A percentile compares a stretch with the other conserved stretches of the same genome.
Conservation (phyloP, 495 filamentous ascomycete genomes). For the Penicillium bovifimosum region DNA sequence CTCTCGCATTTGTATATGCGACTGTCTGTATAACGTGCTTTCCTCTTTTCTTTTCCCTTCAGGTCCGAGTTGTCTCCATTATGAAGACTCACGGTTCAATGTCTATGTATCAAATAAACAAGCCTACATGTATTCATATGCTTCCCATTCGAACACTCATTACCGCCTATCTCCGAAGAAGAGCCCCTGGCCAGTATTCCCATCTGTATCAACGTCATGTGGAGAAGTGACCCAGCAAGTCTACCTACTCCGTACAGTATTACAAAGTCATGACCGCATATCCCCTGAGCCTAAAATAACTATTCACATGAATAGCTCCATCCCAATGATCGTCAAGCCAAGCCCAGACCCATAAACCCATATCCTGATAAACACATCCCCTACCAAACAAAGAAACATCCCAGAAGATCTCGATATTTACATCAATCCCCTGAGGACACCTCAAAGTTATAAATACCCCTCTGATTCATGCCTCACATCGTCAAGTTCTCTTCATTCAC, state of each 20-base stretch:
- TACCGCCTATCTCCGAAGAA: too few species aligned
- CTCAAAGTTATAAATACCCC: not conserved
- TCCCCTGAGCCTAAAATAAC: conserved; percentile 20
- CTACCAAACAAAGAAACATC: not conserved
- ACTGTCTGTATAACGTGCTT: not conserved
- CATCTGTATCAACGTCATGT: too few species aligned
- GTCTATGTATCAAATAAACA: not conserved
- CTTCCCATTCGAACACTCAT: too few species aligned
- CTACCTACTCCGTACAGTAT: too few species aligned
- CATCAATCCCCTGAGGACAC: not conserved
- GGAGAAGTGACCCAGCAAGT: too few species aligned
- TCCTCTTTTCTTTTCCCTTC: not conserved
- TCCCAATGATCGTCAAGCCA: not conserved
- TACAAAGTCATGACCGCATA: not conserved
- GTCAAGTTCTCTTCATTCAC: not conserved
- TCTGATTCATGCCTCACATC: not conserved
- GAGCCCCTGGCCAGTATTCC: too few species aligned
- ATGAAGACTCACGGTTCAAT: not conserved
- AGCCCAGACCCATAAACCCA: not conserved
- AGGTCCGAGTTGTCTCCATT: not conserved
- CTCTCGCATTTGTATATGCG: not conserved
- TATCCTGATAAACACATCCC: not conserved
- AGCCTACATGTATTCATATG: not conserved
- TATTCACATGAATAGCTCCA: not conserved
- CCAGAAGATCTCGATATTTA: not conserved